Base-by-base conservation (phyloP, 169 alveolate genomes). In the Plasmodium berghei region DNA sequence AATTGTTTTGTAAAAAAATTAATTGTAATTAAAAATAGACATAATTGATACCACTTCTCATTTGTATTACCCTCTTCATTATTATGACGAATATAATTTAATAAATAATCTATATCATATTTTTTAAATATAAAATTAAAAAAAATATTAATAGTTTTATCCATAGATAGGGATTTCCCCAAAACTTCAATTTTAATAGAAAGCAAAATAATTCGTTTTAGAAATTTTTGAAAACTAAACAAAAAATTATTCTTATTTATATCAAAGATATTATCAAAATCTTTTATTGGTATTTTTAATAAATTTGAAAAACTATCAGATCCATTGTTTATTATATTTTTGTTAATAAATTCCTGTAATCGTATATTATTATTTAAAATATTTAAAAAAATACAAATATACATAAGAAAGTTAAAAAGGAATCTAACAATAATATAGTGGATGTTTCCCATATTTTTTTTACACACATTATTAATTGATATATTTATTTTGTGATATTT, bases 1-100 rank as follows among this genome's bases (percentile, higher is more conserved):
- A 80, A 80, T 48, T 80, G 90, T 61, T 80, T 58, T 49, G 90
- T 67, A 61, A 80, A 67, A 55, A 80, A 67, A 61, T 80, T 54
- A 42, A 80, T 28, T 14, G 52, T 34, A 14, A 61, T 2, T 18
- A 80, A 61, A 45, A 22, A 67, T 46, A 80, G 14, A 59, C 56
- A 58, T 24, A 58, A 80, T 59, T 54, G 45, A 24, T 80, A 56
- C 61, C 26, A 80, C 16, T 77, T 28, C 14, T 40, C 16, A 10
- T 28, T 22, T 4, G 16, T 26, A 49, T 28, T 26, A 5, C n/a
- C 61, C 14, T 56, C 71, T 20, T 73, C 9, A 24, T 24, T 9
- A 24, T 10, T 52, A 55, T 71, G 40, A 26, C 46, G 64, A 24
- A 80, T 6, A 12, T 40, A 9, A 10, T 66, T 18, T 26, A 80